Evolutionary conservation across 805 yeast genomes (phyloP).

Genomic region (Cyberlindnera galapagoensis): DNA sequence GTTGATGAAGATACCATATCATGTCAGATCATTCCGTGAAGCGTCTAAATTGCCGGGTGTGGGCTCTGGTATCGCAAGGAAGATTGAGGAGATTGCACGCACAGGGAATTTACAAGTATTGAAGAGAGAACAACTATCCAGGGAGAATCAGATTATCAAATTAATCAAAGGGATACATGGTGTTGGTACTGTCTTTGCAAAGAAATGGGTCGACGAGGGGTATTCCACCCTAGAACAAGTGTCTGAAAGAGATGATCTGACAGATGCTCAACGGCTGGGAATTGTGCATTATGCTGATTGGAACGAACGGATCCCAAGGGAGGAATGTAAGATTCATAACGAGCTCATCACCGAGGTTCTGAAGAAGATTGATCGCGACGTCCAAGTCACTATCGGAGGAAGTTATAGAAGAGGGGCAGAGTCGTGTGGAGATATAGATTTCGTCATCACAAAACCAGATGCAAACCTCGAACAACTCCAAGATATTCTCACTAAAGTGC

Average conservation of each 20-base stretch:
- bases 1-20: constrained; percentile 23
- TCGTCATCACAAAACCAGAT: constrained; percentile 34
- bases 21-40: constrained; percentile 30
- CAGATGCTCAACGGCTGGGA: constrained; percentile 31
- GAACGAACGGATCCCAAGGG: constrained; percentile 36
- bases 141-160: constrained; percentile 22
- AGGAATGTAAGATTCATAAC: constrained; percentile 36
- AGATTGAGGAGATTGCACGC: constrained; percentile 39
- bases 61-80: constrained; percentile 34
- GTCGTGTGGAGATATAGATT: constrained; percentile 48
- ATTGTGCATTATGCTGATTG: constrained; percentile 43
- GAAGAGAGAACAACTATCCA: constrained; percentile 21
- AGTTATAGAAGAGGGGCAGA: constrained; percentile 44
- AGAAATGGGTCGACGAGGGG: constrained; percentile 34
- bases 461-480: constrained; percentile 22
- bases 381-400: constrained; percentile 39
- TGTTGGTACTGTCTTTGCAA: constrained; percentile 39
- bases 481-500: constrained; percentile 17
- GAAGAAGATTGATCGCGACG: constrained; percentile 27
- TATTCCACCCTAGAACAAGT: constrained; percentile 34
- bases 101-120: constrained; percentile 28
- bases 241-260: constrained; percentile 22
- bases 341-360: constrained; percentile 25
- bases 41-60: constrained; percentile 35
- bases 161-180: constrained; percentile 39